Conservation (phyloP, 305 asterid species). For the Fraxinus angustifolia region DNA sequence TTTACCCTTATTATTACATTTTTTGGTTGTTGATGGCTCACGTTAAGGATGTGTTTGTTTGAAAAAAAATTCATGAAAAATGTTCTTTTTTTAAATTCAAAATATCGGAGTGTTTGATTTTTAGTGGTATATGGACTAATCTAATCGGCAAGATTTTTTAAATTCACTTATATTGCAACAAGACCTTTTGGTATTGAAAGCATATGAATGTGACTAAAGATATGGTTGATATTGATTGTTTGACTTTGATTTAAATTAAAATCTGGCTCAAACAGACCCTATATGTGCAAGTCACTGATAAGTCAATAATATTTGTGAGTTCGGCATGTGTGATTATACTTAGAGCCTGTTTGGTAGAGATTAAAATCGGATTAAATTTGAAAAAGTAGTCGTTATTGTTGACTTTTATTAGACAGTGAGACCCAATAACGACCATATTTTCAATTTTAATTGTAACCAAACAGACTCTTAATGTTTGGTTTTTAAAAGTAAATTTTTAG, state of each 20-base stretch:
- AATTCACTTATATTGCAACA: not conserved
- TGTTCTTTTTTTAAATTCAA: too few species aligned
- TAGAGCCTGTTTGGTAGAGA: too few species aligned
- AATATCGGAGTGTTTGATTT: too few species aligned
- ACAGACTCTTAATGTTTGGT: not conserved
- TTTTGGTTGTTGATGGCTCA: not conserved
- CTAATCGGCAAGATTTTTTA: not conserved
- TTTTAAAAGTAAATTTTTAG: not conserved
- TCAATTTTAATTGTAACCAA: too few species aligned
- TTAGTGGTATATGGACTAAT: not conserved
- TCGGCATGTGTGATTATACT: not conserved
- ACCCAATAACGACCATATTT: too few species aligned
- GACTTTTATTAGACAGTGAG: too few species aligned
- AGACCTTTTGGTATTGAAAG: not conserved
- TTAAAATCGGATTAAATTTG: too few species aligned
- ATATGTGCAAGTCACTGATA: not conserved
- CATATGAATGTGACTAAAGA: not conserved
- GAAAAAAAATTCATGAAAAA: too few species aligned
- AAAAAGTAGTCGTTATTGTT: too few species aligned
- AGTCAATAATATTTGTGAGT: not conserved
- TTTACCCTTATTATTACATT: not conserved
- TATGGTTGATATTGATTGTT: too few species aligned
- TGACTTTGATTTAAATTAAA: too few species aligned
- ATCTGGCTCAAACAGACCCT: too few species aligned
- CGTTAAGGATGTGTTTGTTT: not conserved